phyloP scores from a whole-genome alignment of 192 early-diverging fungal species.

The Backusella tarrabulga region DNA sequence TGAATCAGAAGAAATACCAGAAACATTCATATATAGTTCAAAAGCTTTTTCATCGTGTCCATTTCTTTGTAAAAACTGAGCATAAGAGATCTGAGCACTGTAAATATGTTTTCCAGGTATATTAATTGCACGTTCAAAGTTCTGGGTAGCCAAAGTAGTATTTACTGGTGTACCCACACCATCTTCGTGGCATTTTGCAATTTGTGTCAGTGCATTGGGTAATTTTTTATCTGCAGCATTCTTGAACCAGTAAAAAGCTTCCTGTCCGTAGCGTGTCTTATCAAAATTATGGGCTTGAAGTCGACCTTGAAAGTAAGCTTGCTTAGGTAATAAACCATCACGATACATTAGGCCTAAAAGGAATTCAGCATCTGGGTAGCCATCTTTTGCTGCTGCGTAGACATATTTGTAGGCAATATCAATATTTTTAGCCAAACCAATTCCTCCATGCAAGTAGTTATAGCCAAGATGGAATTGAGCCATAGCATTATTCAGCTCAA shows the following conservation, averaged over 20 bases:
- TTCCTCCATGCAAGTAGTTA: constrained; percentile 26
- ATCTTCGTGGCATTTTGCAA: constrained; percentile 36
- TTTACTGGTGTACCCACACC: constrained; percentile 35
- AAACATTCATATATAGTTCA: constrained; percentile 18
- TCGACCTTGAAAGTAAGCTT: not conserved
- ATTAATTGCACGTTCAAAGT: constrained; percentile 27
- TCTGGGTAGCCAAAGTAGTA: constrained; percentile 20
- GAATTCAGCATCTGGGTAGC: constrained; percentile 25
- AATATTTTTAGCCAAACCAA: constrained; percentile 26
- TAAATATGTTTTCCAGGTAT: constrained; percentile 1
- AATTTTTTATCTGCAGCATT: constrained; percentile 36
- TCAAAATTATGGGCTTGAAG: not conserved
- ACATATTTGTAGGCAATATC: constrained; percentile 19
- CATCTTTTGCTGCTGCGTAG: constrained; percentile 15
- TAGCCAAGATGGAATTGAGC: constrained; percentile 33
- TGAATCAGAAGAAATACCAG: not conserved
- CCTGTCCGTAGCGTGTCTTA: constrained; percentile 10
- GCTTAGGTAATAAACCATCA: not conserved
- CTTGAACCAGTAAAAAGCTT: constrained; percentile 37
- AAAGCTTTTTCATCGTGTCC: constrained; percentile 25
- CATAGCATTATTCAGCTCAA: constrained; percentile 17
- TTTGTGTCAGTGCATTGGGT: constrained; percentile 17
- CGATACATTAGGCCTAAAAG: constrained; percentile 34
- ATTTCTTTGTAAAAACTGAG: constrained; percentile 29
- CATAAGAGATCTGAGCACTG: constrained; percentile 26